Evolutionary conservation across 129 eudicot species (phyloP).

Genomic region (carrot (Daucus carota)): DNA sequence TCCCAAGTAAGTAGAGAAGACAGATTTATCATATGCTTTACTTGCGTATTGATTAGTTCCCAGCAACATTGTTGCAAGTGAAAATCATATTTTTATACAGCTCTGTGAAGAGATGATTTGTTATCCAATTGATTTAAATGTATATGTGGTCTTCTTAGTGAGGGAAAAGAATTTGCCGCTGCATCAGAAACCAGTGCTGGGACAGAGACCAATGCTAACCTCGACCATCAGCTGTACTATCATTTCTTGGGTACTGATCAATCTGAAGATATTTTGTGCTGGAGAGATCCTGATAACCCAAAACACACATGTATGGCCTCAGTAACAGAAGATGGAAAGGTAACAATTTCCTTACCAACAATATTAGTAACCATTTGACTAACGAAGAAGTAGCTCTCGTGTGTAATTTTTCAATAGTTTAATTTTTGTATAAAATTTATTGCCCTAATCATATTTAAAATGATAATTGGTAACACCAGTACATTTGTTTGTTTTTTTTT

Average conservation of each 20-base stretch:
- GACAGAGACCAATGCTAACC: constrained; percentile 69
- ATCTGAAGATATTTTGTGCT: constrained; percentile 83
- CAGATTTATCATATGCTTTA: neutral
- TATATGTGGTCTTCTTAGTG: constrained; percentile 34
- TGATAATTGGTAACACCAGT: neutral
- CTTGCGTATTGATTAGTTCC: neutral
- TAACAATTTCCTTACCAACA: constrained; percentile 11
- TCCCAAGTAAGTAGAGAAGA: constrained; percentile 59
- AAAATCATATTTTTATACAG: neutral
- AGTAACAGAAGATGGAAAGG: constrained; percentile 98
- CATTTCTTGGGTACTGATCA: constrained; percentile 89
- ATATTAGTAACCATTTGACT: neutral
- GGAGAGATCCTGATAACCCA: constrained; percentile 77
- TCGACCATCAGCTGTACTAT: constrained; percentile 74
- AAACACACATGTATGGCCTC: constrained; percentile 46
- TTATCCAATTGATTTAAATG: neutral
- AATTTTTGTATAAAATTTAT: neutral
- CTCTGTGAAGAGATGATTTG: neutral
- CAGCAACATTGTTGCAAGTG: neutral
- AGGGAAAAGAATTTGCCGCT: constrained; percentile 55
- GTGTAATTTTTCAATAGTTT: neutral
- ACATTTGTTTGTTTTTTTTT: neutral
- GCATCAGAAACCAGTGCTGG: constrained; percentile 43
- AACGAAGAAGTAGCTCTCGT: neutral
- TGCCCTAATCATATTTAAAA: neutral